Base-by-base conservation (phyloP, 2,329 filamentous ascomycete species). In the Diaporthe sp. region DNA sequence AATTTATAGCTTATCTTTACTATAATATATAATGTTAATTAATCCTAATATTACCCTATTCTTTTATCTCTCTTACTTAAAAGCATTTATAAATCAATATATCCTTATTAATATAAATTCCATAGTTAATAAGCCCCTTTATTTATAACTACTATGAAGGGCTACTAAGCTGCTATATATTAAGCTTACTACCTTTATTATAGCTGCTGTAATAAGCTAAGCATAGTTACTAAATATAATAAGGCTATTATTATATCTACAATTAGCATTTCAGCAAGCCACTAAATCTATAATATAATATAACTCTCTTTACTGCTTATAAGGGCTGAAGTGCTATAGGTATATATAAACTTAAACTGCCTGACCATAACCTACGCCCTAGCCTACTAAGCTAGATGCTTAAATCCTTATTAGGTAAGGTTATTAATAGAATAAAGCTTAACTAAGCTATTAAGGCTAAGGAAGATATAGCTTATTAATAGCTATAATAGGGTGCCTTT, bases 251-350 rank as follows among this genome's bases (percentile, higher is more conserved):
- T 7, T 8, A 49, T 49, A 22, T 20, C 7, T 8, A 49, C 2
- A 2, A 5, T 2, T 22, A 49, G 1, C 7, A 49, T 22, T 7
- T 49, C 2, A 49, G 44, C 15, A 49, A 49, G 44, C 17, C 7
- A 49, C 7, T 20, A 2, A 1, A 6, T 20, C 0, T 2, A 49
- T 2, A 49, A 2, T 1, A 20, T 8, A 3, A 49, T 2, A 49
- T 2, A 49, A 1, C 44, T 7, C 15, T 49, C 15, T 49, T 22
- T 3, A 3, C 4, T 3, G 9, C 6, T 1, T 49, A 22, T 22
- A 49, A 9, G 17, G 6, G 20, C 44, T 9, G 9, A 49, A 20
- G 12, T 42, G 15, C 12, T 1, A 1, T 42, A 4, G 5, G 17
- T 49, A 8, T 2, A 22, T 49, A 8, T 2, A 49, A 49, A 49